These are phyloP conservation scores for Pythium biforme DNA, from an alignment of 352 stramenopile species.

Conservation along the genomic window DNA sequence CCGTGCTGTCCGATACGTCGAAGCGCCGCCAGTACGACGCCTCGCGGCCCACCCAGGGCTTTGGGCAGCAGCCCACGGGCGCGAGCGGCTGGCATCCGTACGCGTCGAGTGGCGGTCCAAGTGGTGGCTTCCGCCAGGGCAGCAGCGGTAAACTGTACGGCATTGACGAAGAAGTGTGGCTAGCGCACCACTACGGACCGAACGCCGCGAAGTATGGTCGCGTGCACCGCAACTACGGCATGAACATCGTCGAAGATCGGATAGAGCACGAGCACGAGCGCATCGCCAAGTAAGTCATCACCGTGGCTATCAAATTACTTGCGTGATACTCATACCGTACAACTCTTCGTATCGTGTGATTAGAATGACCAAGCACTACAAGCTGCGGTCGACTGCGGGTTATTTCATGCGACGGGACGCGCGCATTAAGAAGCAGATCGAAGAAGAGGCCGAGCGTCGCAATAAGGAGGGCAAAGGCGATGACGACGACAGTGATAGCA, in stretches of 20 bases:
- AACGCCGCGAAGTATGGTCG: constrained; percentile 42
- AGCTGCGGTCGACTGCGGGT: constrained; percentile 54
- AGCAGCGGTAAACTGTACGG: constrained; percentile 43
- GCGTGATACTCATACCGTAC: too few species aligned
- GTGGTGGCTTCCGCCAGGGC: constrained; percentile 24
- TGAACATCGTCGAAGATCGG: constrained; percentile 72
- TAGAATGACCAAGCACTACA: constrained; percentile 70
- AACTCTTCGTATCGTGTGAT: neutral
- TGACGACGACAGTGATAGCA: constrained; percentile 20
- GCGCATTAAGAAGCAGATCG: constrained; percentile 53
- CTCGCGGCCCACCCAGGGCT: constrained; percentile 41
- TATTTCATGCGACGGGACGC: constrained; percentile 78
- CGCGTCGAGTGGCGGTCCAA: constrained; percentile 30
- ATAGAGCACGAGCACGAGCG: constrained; percentile 63
- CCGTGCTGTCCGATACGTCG: constrained; percentile 65
- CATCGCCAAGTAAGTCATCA: constrained; percentile 51
- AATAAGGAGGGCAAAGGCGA: constrained; percentile 28
- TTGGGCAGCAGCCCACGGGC: constrained; percentile 40
- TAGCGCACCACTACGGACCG: constrained; percentile 78
- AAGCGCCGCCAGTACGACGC: constrained; percentile 68
- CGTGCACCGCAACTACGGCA: constrained; percentile 62
- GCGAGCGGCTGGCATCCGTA: constrained; percentile 56
- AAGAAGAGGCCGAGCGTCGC: constrained; percentile 35
- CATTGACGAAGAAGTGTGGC: constrained; percentile 83
- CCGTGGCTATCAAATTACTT: neutral